These are phyloP conservation scores for Cordyceps cicadae DNA, from an alignment of 2,329 filamentous ascomycete species.

Conservation along the genomic window DNA sequence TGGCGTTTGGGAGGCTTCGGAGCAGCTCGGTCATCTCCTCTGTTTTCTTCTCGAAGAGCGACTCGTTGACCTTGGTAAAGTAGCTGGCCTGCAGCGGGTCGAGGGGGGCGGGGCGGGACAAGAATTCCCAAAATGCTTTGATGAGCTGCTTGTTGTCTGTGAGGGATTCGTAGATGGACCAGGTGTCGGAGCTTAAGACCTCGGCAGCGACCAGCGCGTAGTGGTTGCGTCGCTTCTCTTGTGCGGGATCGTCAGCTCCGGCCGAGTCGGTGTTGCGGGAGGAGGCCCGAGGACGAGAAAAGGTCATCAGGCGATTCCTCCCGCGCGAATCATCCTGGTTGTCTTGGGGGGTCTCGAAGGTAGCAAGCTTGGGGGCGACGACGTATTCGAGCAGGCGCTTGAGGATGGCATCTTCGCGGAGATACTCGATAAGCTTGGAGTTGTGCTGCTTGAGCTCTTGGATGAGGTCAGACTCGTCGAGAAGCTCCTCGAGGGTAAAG, in stretches of 20 bases:
- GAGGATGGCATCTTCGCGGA: slow-evolving; percentile 79
- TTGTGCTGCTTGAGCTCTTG: slow-evolving; percentile 98
- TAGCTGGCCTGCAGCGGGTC: slow-evolving; percentile 94
- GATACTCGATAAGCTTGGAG: slow-evolving; percentile 90
- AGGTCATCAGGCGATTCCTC: slow-evolving; percentile 35
- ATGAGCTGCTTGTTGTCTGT: slow-evolving; percentile 75
- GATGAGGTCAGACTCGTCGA: slow-evolving; percentile 92
- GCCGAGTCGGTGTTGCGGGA: slow-evolving; percentile 41
- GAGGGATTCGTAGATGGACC: slow-evolving; percentile 90
- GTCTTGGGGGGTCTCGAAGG: slow-evolving; percentile 43
- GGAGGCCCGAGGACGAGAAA: slow-evolving; percentile 44
- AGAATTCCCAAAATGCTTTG: slow-evolving; percentile 82
- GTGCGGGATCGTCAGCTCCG: slow-evolving; percentile 58
- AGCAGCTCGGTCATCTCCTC: slow-evolving; percentile 92
- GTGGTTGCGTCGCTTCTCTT: slow-evolving; percentile 83
- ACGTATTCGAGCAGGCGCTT: slow-evolving; percentile 86
- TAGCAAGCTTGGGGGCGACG: slow-evolving; percentile 64
- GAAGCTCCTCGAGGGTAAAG: slow-evolving; percentile 88
- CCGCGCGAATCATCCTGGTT: slow-evolving; percentile 42
- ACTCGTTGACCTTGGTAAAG: slow-evolving; percentile 98
- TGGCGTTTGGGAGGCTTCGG: slow-evolving; percentile 71
- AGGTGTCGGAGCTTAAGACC: slow-evolving; percentile 88
- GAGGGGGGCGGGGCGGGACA: slow-evolving; percentile 74
- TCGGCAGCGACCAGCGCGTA: slow-evolving; percentile 92
- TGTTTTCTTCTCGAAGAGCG: slow-evolving; percentile 95